Evolutionary conservation across 192 early-diverging fungal species (phyloP).

Genomic region (Mortierella hygrophila): DNA sequence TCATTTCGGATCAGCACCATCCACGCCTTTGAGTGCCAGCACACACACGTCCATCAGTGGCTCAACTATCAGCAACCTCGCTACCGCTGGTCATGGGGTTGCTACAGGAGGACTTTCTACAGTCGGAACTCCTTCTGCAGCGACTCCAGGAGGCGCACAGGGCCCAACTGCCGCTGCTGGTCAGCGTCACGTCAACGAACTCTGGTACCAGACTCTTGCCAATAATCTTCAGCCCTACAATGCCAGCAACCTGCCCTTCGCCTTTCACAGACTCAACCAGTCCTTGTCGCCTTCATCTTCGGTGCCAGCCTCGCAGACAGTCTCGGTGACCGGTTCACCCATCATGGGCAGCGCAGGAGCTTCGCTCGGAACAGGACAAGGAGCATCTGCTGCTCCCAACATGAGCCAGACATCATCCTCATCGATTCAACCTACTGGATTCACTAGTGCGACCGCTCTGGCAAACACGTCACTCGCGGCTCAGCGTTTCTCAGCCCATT

Average conservation of each 20-base stretch:
- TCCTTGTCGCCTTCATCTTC: slow-evolving; percentile 17
- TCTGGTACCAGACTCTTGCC: slow-evolving; percentile 42
- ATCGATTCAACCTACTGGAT: slow-evolving; percentile 6
- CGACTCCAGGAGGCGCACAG: not conserved
- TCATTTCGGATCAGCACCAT: not conserved
- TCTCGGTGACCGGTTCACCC: slow-evolving; percentile 26
- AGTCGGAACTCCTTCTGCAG: not conserved
- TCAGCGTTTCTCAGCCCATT: slow-evolving; percentile 43
- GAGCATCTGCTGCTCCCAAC: not conserved
- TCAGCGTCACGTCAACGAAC: slow-evolving; percentile 42
- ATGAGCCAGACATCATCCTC: slow-evolving; percentile 9
- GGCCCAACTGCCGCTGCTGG: slow-evolving; percentile 16
- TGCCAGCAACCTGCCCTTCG: slow-evolving; percentile 33
- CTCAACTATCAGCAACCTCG: not conserved
- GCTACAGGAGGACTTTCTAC: not conserved
- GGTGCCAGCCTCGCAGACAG: slow-evolving; percentile 21
- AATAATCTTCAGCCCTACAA: slow-evolving; percentile 19
- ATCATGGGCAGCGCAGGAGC: slow-evolving; percentile 8
- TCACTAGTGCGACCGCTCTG: not conserved
- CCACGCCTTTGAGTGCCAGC: not conserved
- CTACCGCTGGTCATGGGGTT: slow-evolving; percentile 15
- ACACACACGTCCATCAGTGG: not conserved
- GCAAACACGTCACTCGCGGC: slow-evolving; percentile 19
- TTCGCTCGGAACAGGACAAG: not conserved
- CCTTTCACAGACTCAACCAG: slow-evolving; percentile 37